Base-by-base conservation (phyloP, 1,284 basidiomycete species). In the Farysia itapuensis region DNA sequence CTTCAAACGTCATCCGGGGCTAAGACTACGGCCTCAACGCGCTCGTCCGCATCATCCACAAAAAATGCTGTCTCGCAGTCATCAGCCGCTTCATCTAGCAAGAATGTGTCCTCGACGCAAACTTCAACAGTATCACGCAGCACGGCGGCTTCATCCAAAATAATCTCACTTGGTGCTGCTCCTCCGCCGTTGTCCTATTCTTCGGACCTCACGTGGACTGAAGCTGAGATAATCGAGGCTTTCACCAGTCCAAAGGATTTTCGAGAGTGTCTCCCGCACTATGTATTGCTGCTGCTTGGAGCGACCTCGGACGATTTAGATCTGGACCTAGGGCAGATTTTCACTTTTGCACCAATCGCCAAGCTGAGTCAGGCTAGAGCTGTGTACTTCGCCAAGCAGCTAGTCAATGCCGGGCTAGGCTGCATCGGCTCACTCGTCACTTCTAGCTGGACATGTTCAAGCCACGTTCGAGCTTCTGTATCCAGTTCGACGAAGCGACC, bases 311-410 rank as follows among this genome's bases (percentile, higher is more conserved):
- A 47, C 6, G 29, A 28, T 3, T 38, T 59, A 4, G 25, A 43
- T 2, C 44, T 59, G 25, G 45, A 53, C 7, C 5, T 25, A 22
- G 45, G 48, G 26, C 28, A 48, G 8, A 28, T n/a, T 28, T 28
- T 28, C n/a, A 9, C 9, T n/a, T 28, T 28, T n/a, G 25, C 25
- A 9, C 25, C 25, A n/a, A n/a, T 28, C 2, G 20, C 32, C 13
- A 29, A 35, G 22, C 56, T 59, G 4, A 33, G 41, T 4, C 16
- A 34, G 14, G 42, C 56, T 24, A 47, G 42, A 14, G 25, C 37
- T 13, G 24, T 63, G 24, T 59, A 59, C 18, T 45, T 43, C 14
- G 53, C 65, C 15, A 72, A 72, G 48, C 65, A 58, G 16, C 42
- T 59, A 12, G 67, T 63, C 42, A 72, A 72, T 28, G 51, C 46